Evolutionary conservation across 2,329 filamentous ascomycete genomes (phyloP).

Genomic region (Alternaria viburni): DNA sequence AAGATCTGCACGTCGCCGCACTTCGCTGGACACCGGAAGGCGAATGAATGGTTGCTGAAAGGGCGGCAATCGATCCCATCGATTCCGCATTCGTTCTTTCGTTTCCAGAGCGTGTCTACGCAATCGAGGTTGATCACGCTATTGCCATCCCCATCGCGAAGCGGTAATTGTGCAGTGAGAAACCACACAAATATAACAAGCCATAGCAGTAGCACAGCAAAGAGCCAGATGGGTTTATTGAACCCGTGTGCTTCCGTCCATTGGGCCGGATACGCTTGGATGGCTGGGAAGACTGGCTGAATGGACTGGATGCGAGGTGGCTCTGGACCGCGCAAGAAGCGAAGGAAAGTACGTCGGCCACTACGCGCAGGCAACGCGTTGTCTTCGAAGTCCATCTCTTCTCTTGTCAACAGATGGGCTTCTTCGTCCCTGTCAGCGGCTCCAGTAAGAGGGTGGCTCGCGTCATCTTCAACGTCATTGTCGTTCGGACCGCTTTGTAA

Average conservation of each 20-base stretch:
- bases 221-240: slow-evolving; percentile 62
- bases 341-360: slow-evolving; percentile 11
- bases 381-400: slow-evolving; percentile 38
- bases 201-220: slow-evolving; percentile 68
- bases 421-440: slow-evolving; percentile 32
- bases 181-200: slow-evolving; percentile 70
- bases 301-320: slow-evolving; percentile 54
- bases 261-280: slow-evolving; percentile 69
- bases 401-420: slow-evolving; percentile 31
- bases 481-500: neutral
- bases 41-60: slow-evolving; percentile 71
- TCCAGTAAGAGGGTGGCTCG: slow-evolving; percentile 9
- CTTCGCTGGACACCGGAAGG: slow-evolving; percentile 76
- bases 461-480: slow-evolving; percentile 8
- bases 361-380: slow-evolving; percentile 4
- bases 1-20: slow-evolving; percentile 70
- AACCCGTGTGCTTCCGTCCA: slow-evolving; percentile 57
- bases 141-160: slow-evolving; percentile 66
- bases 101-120: slow-evolving; percentile 71
- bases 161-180: slow-evolving; percentile 64
- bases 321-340: slow-evolving; percentile 52
- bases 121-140: slow-evolving; percentile 72
- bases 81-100: slow-evolving; percentile 74
- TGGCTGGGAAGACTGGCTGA: slow-evolving; percentile 62
- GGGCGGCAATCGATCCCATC: slow-evolving; percentile 77